Evolutionary conservation across 2,329 filamentous ascomycete genomes (phyloP).

Genomic region (Colletotrichum sp.): DNA sequence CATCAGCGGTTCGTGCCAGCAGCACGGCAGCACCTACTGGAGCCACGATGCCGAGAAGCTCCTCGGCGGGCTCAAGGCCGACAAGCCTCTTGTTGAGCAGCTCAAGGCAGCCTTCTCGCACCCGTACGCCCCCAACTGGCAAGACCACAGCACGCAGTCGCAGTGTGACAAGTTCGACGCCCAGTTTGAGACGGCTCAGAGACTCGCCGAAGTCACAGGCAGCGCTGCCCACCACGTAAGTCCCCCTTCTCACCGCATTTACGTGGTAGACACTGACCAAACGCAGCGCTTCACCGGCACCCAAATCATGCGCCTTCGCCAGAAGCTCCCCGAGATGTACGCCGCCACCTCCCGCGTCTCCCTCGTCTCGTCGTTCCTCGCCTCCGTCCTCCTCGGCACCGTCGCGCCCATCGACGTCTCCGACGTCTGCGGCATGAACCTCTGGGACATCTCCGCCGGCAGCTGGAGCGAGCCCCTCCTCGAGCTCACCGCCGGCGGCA

Average conservation of each 20-base stretch:
- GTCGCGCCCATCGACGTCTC: slow-evolving; percentile 91
- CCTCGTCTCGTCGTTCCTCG: slow-evolving; percentile 93
- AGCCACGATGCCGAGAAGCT: slow-evolving; percentile 69
- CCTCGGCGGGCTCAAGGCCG: slow-evolving; percentile 64
- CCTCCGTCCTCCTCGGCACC: slow-evolving; percentile 84
- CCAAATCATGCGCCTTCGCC: slow-evolving; percentile 88
- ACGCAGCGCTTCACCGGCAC: slow-evolving; percentile 90
- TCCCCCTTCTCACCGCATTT: slow-evolving; percentile 6
- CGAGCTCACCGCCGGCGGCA: slow-evolving; percentile 71
- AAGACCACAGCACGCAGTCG: slow-evolving; percentile 91
- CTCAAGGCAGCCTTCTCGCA: slow-evolving; percentile 78
- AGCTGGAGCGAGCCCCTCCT: slow-evolving; percentile 79
- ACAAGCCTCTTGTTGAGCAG: slow-evolving; percentile 72
- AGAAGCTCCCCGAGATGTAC: slow-evolving; percentile 82
- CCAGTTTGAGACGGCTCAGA: slow-evolving; percentile 67
- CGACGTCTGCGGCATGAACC: slow-evolving; percentile 95
- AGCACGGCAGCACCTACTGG: slow-evolving; percentile 98
- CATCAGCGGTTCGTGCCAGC: slow-evolving; percentile 91
- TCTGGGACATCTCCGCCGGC: slow-evolving; percentile 85
- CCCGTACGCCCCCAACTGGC: slow-evolving; percentile 94
- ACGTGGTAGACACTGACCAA: background rate
- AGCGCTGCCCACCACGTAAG: slow-evolving; percentile 93
- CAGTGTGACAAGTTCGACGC: slow-evolving; percentile 91
- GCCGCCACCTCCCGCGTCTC: slow-evolving; percentile 82
- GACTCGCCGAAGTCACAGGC: slow-evolving; percentile 80